Percentiles rank a stretch among this genome's conserved stretches.
Evolutionary conservation across 306 rosid species (phyloP).

Genomic region (Clitoria ternatea): DNA sequence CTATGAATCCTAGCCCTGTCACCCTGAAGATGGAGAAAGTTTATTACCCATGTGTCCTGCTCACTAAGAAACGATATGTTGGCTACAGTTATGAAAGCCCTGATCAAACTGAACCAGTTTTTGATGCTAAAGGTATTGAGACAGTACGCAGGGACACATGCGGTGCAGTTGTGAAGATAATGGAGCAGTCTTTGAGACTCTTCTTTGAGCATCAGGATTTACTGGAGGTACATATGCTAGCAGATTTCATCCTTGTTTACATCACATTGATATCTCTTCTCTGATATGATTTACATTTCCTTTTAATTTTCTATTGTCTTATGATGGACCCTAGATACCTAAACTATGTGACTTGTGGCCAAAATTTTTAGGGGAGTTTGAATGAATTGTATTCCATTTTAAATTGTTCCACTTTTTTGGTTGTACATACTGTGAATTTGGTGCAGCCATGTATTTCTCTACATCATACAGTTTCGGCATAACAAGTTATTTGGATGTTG

Average conservation of each 20-base stretch:
- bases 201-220: constrained; percentile 73
- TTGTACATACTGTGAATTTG: neutral
- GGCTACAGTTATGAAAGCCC: constrained; percentile 94
- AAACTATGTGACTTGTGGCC: neutral
- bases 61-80: constrained; percentile 93
- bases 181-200: constrained; percentile 85
- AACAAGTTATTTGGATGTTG: neutral
- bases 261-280: neutral
- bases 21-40: constrained; percentile 94
- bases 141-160: constrained; percentile 96
- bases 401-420: neutral
- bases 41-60: constrained; percentile 83
- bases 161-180: constrained; percentile 78
- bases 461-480: neutral
- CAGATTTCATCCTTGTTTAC: neutral
- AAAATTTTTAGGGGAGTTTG: neutral
- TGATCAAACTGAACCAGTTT: constrained; percentile 58
- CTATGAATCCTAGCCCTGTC: constrained; percentile 92
- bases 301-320: neutral
- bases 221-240: constrained; percentile 52
- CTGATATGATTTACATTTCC: neutral
- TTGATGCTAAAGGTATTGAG: constrained; percentile 98
- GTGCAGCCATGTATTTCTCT: neutral
- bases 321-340: neutral
- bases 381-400: constrained; percentile 2